A percentile compares a stretch with the other conserved stretches of the same genome.
These are phyloP conservation scores for Magnusiomyces magnusii DNA, from an alignment of 1,139 yeast genomes.

Conservation along the genomic window DNA sequence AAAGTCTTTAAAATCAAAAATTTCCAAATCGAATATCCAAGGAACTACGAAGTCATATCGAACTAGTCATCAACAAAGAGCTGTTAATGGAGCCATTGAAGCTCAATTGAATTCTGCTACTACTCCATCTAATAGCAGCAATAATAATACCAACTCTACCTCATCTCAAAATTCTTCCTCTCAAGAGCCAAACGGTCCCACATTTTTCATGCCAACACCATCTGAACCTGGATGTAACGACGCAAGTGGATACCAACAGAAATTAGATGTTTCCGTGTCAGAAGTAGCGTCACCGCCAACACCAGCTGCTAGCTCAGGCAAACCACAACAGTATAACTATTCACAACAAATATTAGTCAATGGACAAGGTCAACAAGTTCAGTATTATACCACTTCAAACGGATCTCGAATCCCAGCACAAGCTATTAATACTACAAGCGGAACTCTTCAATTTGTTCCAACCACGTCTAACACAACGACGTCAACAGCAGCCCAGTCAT, in stretches of 20 bases:
- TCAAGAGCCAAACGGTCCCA: conserved; percentile 7
- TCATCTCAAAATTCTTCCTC: not conserved
- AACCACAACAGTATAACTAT: not conserved
- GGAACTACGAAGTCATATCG: not conserved
- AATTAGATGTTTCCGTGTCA: no score
- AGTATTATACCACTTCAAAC: not conserved
- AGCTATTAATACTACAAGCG: not conserved
- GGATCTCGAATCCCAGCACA: not conserved
- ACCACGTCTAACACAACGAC: not conserved
- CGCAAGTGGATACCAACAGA: conserved; percentile 9
- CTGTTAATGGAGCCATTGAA: not conserved
- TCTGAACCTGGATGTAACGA: conserved; percentile 27
- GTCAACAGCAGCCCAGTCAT: no score
- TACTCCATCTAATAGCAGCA: not conserved
- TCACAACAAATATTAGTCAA: not conserved
- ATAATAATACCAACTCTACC: not conserved
- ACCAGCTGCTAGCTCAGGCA: not conserved
- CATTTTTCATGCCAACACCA: conserved; percentile 27
- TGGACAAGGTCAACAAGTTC: not conserved
- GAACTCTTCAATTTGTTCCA: not conserved
- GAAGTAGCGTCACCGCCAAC: not conserved
- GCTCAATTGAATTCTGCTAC: conserved; percentile 1
- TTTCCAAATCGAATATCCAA: not conserved
- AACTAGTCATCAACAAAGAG: conserved; percentile 1
- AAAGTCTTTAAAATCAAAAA: not conserved